These are phyloP conservation scores for Phytopythium cucurbitacearum DNA, from an alignment of 352 stramenopile genomes.

Conservation along the genomic window DNA sequence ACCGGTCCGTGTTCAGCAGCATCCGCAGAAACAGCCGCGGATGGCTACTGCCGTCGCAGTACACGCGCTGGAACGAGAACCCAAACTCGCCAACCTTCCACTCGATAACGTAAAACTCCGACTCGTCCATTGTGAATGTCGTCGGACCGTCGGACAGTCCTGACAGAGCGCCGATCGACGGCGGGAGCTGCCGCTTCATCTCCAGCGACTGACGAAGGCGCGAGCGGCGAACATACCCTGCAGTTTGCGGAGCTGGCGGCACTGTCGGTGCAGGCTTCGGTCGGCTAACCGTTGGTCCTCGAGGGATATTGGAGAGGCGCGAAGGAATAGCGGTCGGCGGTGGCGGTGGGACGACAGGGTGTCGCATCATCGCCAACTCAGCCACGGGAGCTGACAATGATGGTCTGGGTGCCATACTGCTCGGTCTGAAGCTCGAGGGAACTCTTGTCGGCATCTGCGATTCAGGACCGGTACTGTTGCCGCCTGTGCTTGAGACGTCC, in stretches of 20 bases:
- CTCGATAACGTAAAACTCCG: conserved; percentile 53
- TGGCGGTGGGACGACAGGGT: neutral
- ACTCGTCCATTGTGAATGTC: conserved; percentile 50
- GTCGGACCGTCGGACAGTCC: conserved; percentile 52
- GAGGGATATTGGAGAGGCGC: neutral
- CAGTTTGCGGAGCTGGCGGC: conserved; percentile 12
- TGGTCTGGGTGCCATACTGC: too few species aligned
- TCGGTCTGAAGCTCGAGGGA: too few species aligned
- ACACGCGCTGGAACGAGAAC: conserved; percentile 70
- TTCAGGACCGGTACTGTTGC: too few species aligned
- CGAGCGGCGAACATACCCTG: conserved; percentile 29
- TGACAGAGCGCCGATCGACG: conserved; percentile 55
- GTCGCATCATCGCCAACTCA: too few species aligned
- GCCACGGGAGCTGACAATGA: too few species aligned
- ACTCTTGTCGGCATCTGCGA: too few species aligned
- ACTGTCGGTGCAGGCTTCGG: conserved; percentile 4
- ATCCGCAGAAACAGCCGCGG: conserved; percentile 54
- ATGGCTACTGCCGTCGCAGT: conserved; percentile 36
- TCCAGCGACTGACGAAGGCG: conserved; percentile 39
- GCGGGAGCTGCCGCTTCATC: conserved; percentile 51
- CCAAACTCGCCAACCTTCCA: conserved; percentile 67
- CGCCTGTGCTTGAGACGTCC: conserved; percentile 1
- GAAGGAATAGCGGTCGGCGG: neutral
- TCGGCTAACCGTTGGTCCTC: conserved; percentile 14
- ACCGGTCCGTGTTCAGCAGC: conserved; percentile 71